Conservation (phyloP, 169 alveolate genomes). For the Plasmodium berghei region DNA sequence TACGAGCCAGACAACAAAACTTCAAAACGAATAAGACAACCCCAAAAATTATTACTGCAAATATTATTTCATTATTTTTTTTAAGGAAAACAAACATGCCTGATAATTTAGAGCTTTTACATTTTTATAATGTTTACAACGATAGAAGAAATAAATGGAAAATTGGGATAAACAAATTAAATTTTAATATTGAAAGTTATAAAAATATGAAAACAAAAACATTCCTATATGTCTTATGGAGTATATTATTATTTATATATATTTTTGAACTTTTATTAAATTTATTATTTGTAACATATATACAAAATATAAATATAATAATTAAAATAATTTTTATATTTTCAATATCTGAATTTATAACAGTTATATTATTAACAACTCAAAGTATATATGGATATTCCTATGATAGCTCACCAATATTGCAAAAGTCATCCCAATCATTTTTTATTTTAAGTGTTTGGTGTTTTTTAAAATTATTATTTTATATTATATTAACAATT, state of each 20-base stretch:
- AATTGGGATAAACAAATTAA: conserved; percentile 29
- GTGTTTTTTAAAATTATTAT: conserved; percentile 56
- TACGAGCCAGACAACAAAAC: background rate
- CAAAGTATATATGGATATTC: conserved; percentile 46
- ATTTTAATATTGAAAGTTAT: conserved; percentile 44
- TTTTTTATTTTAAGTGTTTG: conserved; percentile 58
- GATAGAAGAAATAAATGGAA: conserved; percentile 65
- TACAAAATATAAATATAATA: conserved; percentile 26
- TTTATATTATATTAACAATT: conserved; percentile 16
- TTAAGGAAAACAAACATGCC: conserved; percentile 19
- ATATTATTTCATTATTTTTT: background rate
- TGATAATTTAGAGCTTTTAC: conserved; percentile 15
- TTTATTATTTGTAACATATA: conserved; percentile 23
- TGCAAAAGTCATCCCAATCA: conserved; percentile 32
- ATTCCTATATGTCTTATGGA: conserved; percentile 51
- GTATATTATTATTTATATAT: conserved; percentile 31
- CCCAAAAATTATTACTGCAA: background rate
- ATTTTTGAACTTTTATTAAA: conserved; percentile 32
- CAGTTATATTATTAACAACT: conserved; percentile 44
- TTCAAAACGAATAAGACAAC: background rate
- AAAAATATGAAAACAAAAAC: conserved; percentile 41
- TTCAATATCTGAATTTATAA: conserved; percentile 28
- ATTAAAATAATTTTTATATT: conserved; percentile 37
- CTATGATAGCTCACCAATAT: conserved; percentile 19
- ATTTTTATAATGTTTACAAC: conserved; percentile 41